Evolutionary conservation across 805 yeast genomes (phyloP).

Genomic region (Cyberlindnera amylophila): DNA sequence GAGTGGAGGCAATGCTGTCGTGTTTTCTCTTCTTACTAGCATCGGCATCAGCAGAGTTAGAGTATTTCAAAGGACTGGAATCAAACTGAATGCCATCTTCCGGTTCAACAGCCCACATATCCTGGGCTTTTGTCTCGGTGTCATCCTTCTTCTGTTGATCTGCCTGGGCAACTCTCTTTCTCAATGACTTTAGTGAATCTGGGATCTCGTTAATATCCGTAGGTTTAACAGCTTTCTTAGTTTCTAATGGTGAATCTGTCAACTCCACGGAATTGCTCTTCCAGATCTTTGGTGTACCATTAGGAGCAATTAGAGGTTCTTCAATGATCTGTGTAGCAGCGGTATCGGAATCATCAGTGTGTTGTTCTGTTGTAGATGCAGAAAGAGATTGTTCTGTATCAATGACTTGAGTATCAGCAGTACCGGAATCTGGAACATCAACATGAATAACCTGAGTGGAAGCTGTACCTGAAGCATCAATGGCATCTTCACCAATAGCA

Average conservation of each 20-base stretch:
- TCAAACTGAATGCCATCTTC: not conserved
- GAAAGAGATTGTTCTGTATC: not conserved
- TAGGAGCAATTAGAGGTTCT: not conserved
- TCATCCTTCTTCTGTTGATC: not conserved
- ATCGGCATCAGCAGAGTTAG: too few relatives aligned
- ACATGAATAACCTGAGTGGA: too few relatives aligned
- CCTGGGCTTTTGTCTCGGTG: too few relatives aligned
- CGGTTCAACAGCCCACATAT: too few relatives aligned
- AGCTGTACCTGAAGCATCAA: too few relatives aligned
- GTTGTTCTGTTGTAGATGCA: not conserved
- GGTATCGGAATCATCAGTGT: not conserved
- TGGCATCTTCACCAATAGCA: too few relatives aligned
- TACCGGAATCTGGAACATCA: too few relatives aligned
- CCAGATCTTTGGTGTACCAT: not conserved
- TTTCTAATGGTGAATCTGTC: not conserved
- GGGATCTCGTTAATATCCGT: not conserved
- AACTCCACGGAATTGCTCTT: constrained; percentile 3
- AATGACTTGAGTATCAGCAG: not conserved
- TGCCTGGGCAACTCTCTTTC: not conserved
- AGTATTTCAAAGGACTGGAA: not conserved
- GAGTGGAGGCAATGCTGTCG: not conserved
- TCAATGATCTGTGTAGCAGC: constrained; percentile 5
- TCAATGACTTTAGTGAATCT: not conserved
- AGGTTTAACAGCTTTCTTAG: not conserved
- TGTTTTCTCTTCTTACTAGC: not conserved